Percentiles rank a stretch among this genome's conserved stretches.
phyloP scores from a whole-genome alignment of 2,329 filamentous ascomycete genomes.

The Claviceps paspali region DNA sequence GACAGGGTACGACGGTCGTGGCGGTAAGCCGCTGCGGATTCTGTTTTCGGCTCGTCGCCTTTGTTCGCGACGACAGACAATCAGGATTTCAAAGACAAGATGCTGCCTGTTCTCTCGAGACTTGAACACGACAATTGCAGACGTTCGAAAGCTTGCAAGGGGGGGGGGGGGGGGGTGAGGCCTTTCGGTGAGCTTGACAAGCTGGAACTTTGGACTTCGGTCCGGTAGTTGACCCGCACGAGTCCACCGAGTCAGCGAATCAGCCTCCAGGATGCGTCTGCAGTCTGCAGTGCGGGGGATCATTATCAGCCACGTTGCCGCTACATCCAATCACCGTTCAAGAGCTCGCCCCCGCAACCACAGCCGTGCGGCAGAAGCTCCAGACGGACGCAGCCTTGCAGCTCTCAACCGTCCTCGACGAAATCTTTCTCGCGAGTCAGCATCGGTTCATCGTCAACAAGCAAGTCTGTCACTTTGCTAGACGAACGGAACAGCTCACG shows the following conservation, averaged over 20 bases:
- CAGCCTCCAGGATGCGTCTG: background rate
- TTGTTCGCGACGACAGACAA: background rate
- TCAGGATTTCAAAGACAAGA: background rate
- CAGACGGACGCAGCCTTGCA: slow-evolving; percentile 5
- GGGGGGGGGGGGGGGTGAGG: too few relatives aligned
- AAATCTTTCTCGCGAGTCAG: background rate
- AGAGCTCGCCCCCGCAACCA: too few relatives aligned
- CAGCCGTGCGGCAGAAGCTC: background rate
- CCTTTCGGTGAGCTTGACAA: background rate
- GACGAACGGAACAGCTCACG: background rate
- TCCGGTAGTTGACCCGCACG: slow-evolving; percentile 22
- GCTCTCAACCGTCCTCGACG: background rate
- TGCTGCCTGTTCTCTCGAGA: background rate
- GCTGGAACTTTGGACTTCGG: slow-evolving; percentile 7
- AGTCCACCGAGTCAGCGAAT: slow-evolving; percentile 1
- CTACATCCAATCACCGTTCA: too few relatives aligned
- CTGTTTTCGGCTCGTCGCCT: background rate
- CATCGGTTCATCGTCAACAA: background rate
- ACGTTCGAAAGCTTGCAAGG: too few relatives aligned
- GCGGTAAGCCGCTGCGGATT: background rate
- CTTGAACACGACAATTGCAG: too few relatives aligned
- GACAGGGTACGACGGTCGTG: background rate
- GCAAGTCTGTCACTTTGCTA: background rate
- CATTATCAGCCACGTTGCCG: too few relatives aligned
- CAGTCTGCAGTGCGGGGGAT: slow-evolving; percentile 1